Evolutionary conservation across 768 basidiomycete genomes (phyloP), one percentile per base, ranked within the genome.

Genomic region (Boletus rubescentipes): DNA sequence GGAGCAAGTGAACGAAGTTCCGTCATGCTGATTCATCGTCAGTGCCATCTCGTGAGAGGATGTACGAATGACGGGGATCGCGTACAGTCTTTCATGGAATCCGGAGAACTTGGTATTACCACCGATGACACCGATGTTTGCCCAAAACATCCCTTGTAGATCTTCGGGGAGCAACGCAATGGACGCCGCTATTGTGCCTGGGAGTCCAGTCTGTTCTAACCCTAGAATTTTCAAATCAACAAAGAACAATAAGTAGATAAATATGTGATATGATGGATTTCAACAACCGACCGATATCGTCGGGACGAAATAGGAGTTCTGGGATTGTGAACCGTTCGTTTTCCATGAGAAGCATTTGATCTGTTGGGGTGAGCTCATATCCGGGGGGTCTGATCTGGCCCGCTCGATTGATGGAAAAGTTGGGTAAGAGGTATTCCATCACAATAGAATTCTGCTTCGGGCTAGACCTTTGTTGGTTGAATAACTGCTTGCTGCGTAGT

Each of bases 71-170:
- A 57, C 53, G 35, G 34, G 18, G 42, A 61, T 44, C 35, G 70
- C 89, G 69, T 70, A 96, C 94, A 98, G 71, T 73, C 95, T 75
- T 47, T 78, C 72, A 20, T 79, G 78, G 61, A 98, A 87, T 7
- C 87, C 89, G 39, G 83, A 77, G 60, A 94, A 84, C 61, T 81
- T 82, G 15, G 84, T 83, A 69, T 82, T 88, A 14, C 95, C 95
- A 45, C 95, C 95, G 63, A 93, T 83, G 58, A 96, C 72, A 12
- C 89, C 90, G 56, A 98, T 93, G 69, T 98, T 92, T 32, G 85
- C 84, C 93, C 93, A 98, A 71, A 93, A 97, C 87, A 98, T 84
- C 32, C 92, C 94, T 60, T 86, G 91, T 23, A 95, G 62, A 62
- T 95, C 92, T 46, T 79, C 74, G 0, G 92, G 91, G 54, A 98